Evolutionary conservation across 1,284 basidiomycete species (phyloP).

Genomic region (Tilletiopsis washingtonensis): DNA sequence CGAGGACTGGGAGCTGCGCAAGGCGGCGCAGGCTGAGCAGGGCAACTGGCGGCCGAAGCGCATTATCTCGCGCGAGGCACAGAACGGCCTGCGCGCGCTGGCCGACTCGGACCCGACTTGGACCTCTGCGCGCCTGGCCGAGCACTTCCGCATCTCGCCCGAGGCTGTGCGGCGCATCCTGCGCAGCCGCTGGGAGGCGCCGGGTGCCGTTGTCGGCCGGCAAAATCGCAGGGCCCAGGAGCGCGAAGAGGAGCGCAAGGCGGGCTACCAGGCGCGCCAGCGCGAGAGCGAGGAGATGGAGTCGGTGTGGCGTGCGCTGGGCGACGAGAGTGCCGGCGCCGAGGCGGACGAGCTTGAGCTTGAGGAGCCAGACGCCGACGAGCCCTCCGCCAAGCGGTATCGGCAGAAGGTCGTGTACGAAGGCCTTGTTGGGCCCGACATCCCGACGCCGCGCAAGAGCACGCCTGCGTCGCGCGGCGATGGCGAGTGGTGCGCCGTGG

Average conservation of each 20-base stretch:
- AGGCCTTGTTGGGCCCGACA: conserved; percentile 32
- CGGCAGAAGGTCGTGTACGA: conserved; percentile 10
- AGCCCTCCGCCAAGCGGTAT: background rate
- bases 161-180: conserved; percentile 42
- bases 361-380: background rate
- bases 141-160: conserved; percentile 31
- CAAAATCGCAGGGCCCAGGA: conserved; percentile 19
- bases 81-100: conserved; percentile 37
- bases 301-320: conserved; percentile 4
- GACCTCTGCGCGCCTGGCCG: conserved; percentile 16
- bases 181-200: conserved; percentile 15
- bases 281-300: conserved; percentile 13
- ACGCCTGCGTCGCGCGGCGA: conserved; percentile 24
- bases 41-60: conserved; percentile 43
- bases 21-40: too few relatives aligned
- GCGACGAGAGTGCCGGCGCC: background rate
- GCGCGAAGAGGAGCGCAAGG: conserved; percentile 6
- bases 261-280: background rate
- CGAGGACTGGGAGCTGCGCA: too few relatives aligned
- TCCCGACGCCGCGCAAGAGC: conserved; percentile 12
- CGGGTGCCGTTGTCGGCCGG: conserved; percentile 12
- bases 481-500: conserved; percentile 45
- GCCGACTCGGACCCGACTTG: conserved; percentile 41
- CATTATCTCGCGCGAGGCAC: conserved; percentile 40
- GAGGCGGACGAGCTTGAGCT: conserved; percentile 2